phyloP scores from a whole-genome alignment of 495 filamentous ascomycete species.

The Margaritispora aquatica region DNA sequence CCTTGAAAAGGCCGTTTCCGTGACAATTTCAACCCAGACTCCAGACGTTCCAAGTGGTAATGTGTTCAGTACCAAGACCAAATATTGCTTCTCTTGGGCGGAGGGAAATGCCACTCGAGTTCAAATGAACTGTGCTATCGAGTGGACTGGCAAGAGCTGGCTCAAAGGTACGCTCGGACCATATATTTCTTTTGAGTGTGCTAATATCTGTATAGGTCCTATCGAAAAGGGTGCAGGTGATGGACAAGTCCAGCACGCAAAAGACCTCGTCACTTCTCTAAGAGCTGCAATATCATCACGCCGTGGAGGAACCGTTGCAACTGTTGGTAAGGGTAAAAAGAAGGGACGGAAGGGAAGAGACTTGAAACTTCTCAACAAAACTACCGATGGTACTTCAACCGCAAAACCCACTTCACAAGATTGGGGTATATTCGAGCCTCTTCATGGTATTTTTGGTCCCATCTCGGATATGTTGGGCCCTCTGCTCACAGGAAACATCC shows the following conservation, averaged over 20 bases:
- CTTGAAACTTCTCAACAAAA: constrained; percentile 31
- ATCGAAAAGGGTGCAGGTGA: constrained; percentile 96
- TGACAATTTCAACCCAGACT: constrained; percentile 76
- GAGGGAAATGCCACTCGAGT: constrained; percentile 77
- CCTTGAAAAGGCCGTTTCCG: constrained; percentile 76
- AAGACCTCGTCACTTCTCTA: constrained; percentile 67
- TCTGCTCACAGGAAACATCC: constrained; percentile 63
- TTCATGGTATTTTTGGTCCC: constrained; percentile 63
- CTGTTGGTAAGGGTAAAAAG: constrained; percentile 45
- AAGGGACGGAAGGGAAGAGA: constrained; percentile 43
- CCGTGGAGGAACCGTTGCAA: constrained; percentile 37
- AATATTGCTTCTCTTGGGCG: constrained; percentile 90
- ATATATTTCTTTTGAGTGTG: background rate
- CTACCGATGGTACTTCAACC: constrained; percentile 32
- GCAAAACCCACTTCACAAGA: constrained; percentile 37
- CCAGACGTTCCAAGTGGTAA: constrained; percentile 95
- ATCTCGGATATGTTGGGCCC: constrained; percentile 63
- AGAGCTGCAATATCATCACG: constrained; percentile 64
- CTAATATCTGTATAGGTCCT: constrained; percentile 47
- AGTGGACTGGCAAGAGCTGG: constrained; percentile 99
- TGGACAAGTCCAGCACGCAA: constrained; percentile 75
- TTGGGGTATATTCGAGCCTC: constrained; percentile 80
- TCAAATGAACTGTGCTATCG: constrained; percentile 79
- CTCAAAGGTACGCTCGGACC: constrained; percentile 81
- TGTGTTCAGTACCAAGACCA: constrained; percentile 85